Evolutionary conservation across 306 rosid genomes (phyloP), one percentile per base, ranked within the genome.

Genomic region (Coriaria nepalensis): DNA sequence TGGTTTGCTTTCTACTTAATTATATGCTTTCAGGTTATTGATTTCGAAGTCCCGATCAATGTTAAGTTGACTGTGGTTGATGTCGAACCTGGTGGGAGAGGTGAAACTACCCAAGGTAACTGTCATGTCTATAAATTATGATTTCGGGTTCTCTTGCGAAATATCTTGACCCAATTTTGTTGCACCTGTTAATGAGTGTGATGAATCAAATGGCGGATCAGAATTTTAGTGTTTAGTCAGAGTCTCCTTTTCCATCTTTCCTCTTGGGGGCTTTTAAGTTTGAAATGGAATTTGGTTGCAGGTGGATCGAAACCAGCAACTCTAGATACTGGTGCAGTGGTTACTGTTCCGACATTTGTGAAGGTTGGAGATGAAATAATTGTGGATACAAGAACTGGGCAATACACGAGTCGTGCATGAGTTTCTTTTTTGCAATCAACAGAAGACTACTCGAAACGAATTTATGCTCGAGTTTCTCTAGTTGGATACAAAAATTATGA

Each of bases 271-370:
- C 35, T 38, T 33, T 43, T 10, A 41, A 55, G 34, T 35, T 57
- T 39, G 53, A 35, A 9, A 9, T 10, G 14, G 56, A 63, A 52
- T 61, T 60, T 62, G 55, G 43, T 63, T 55, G 7, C 87, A 85
- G 98, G 98, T 63, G 96, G 96, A 63, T 34, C 93, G 47, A 90
- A 82, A 78, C 94, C 94, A 35, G 98, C 95, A 8, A 92, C 93
- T 12, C 87, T 92, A 4, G 96, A 92, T 58, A 92, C 98, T 0
- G 96, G 94, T 7, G 75, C 90, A 15, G 58, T 78, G 13, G 96
- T 92, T 41, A 79, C 63, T 65, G 98, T 82, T 47, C 98, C 98
- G 2, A 70, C 82, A 62, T 92, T 85, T 54, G 59, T 92, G 48
- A 85, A 75, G 57, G 10, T 54, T 9, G 87, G 96, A 4, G 98